These are phyloP conservation scores for Nissolia schottii DNA, from an alignment of 306 rosid genomes.

Conservation along the genomic window DNA sequence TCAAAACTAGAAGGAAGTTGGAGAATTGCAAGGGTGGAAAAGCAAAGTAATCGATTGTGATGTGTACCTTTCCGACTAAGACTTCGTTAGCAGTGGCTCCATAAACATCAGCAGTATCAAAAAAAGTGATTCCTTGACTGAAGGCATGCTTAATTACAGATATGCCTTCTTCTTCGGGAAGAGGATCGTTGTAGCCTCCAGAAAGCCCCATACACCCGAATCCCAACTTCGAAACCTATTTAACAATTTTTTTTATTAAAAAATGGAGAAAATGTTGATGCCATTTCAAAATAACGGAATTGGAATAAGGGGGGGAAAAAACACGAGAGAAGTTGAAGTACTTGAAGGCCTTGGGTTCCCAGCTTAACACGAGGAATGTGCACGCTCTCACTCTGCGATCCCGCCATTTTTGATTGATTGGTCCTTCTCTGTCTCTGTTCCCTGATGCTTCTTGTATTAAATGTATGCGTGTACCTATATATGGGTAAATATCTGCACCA, in stretches of 20 bases:
- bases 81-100: conserved; percentile 49
- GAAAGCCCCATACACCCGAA: conserved; percentile 50
- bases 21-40: neutral
- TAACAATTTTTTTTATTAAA: neutral
- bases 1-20: neutral
- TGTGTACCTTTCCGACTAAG: conserved; percentile 49
- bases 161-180: conserved; percentile 44
- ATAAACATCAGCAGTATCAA: conserved; percentile 49
- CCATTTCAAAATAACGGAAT: neutral
- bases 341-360: conserved; percentile 25
- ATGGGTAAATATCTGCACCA: too few species aligned
- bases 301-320: neutral
- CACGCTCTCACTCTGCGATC: neutral
- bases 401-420: conserved; percentile 27
- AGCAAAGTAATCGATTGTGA: too few species aligned
- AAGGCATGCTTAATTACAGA: conserved; percentile 45
- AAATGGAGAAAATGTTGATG: neutral
- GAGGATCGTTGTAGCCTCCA: conserved; percentile 36
- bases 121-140: conserved; percentile 49
- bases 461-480: neutral
- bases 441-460: neutral
- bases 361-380: conserved; percentile 16
- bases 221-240: conserved; percentile 55
- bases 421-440: neutral
- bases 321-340: neutral